Evolutionary conservation across 768 basidiomycete species (phyloP).

Genomic region (Collybia nuda): DNA sequence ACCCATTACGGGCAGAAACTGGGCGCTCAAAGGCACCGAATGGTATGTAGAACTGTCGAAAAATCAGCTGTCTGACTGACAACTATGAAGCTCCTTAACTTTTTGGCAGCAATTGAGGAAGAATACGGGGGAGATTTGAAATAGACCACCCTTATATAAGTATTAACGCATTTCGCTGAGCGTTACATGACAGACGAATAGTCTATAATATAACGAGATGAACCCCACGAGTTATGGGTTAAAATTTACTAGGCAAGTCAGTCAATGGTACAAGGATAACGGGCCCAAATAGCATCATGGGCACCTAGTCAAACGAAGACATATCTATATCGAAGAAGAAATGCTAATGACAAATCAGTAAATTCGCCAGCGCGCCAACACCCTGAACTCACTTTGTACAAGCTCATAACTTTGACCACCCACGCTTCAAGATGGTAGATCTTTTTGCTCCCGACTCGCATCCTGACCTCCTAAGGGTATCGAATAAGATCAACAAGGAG

Average conservation of each 20-base stretch:
- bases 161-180: no score
- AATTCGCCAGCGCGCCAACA: neutral
- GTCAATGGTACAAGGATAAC: no score
- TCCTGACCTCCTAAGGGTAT: slow-evolving; percentile 82
- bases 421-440: slow-evolving; percentile 98
- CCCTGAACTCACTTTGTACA: slow-evolving; percentile 65
- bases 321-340: slow-evolving; percentile 65
- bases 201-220: no score
- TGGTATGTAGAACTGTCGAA: slow-evolving; percentile 39
- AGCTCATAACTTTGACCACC: slow-evolving; percentile 94
- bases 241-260: no score
- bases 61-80: neutral
- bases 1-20: slow-evolving; percentile 68
- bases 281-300: neutral
- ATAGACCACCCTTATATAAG: no score
- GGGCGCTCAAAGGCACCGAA: slow-evolving; percentile 70
- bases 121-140: slow-evolving; percentile 8
- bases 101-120: slow-evolving; percentile 12
- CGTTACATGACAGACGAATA: no score
- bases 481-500: neutral
- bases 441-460: slow-evolving; percentile 85
- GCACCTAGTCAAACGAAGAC: slow-evolving; percentile 48
- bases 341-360: slow-evolving; percentile 34
- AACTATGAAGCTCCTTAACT: slow-evolving; percentile 11
- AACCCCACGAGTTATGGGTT: no score